Percentiles rank a stretch among this genome's conserved stretches.
Evolutionary conservation across 495 filamentous ascomycete species (phyloP).

Genomic region (Daldinia loculata): DNA sequence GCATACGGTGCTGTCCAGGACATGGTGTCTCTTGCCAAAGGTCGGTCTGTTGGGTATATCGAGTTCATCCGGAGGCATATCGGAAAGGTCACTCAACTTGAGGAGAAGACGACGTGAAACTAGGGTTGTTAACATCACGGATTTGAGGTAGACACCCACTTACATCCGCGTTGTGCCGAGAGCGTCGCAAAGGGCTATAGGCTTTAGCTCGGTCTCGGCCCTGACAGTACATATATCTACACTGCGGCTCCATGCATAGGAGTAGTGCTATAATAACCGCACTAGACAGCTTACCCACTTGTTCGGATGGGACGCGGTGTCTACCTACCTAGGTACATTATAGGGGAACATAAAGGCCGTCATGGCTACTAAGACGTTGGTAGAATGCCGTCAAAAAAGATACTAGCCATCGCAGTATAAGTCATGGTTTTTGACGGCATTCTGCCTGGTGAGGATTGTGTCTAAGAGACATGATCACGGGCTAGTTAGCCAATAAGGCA

Average conservation of each 20-base stretch:
- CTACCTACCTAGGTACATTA: not conserved
- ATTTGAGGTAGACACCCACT: constrained; percentile 7
- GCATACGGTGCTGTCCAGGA: constrained; percentile 86
- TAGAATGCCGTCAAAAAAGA: no score
- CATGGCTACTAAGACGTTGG: constrained; percentile 1
- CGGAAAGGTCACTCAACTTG: constrained; percentile 35
- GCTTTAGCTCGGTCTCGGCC: constrained; percentile 4
- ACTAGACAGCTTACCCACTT: not conserved
- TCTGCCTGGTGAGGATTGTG: not conserved
- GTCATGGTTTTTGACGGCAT: no score
- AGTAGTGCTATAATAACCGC: constrained; percentile 15
- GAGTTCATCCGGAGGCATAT: constrained; percentile 66
- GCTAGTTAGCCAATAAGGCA: constrained; percentile 7
- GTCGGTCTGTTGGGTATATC: constrained; percentile 75
- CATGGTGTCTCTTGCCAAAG: constrained; percentile 66
- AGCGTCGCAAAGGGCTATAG: not conserved
- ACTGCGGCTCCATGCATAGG: constrained; percentile 16
- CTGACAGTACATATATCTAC: not conserved
- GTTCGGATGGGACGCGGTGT: constrained; percentile 17
- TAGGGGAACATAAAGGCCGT: constrained; percentile 2
- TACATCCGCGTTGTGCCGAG: constrained; percentile 15
- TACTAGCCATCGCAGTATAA: no score
- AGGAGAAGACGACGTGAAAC: constrained; percentile 33
- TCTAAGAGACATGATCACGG: not conserved
- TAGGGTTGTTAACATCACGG: not conserved